Percentiles rank a stretch among this genome's conserved stretches.
Conservation (phyloP, 73 alveolate species). For the Effrenium voratum region DNA sequence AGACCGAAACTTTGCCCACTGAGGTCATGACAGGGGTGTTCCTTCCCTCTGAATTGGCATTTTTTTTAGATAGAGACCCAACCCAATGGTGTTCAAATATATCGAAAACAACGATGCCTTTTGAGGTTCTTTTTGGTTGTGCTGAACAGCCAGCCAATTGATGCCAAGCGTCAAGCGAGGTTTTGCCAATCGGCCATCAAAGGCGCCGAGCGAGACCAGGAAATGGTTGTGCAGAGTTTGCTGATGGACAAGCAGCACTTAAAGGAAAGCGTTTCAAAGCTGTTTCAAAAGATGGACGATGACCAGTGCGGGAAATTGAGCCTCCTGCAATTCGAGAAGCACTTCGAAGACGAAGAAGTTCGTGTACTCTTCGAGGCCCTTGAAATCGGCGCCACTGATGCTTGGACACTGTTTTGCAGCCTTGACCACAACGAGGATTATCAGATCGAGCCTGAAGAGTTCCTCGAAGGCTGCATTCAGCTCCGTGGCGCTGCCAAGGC, state of each 20-base stretch:
- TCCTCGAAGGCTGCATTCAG: constrained; percentile 58
- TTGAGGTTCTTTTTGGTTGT: neutral
- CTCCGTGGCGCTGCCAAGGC: constrained; percentile 85
- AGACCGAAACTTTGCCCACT: too few relatives aligned
- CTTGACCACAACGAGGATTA: constrained; percentile 77
- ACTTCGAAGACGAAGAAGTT: constrained; percentile 78
- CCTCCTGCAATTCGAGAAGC: constrained; percentile 66
- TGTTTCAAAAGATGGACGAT: constrained; percentile 88
- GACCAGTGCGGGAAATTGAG: constrained; percentile 54
- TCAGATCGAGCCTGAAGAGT: constrained; percentile 70
- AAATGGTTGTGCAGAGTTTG: constrained; percentile 86
- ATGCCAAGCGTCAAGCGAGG: neutral
- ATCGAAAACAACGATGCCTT: too few relatives aligned
- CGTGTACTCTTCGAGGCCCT: constrained; percentile 64
- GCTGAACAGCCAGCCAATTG: too few relatives aligned
- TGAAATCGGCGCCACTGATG: constrained; percentile 75
- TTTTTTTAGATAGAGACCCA: too few relatives aligned
- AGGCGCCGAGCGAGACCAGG: constrained; percentile 89
- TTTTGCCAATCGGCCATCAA: constrained; percentile 91
- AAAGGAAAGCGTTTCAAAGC: constrained; percentile 12
- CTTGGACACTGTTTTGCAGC: constrained; percentile 59
- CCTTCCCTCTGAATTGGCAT: too few relatives aligned
- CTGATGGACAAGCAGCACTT: constrained; percentile 89
- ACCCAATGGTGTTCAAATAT: too few relatives aligned
- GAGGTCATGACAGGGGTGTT: too few relatives aligned